phyloP scores from a whole-genome alignment of 768 basidiomycete species.

The Nevesoporus exiguus region DNA sequence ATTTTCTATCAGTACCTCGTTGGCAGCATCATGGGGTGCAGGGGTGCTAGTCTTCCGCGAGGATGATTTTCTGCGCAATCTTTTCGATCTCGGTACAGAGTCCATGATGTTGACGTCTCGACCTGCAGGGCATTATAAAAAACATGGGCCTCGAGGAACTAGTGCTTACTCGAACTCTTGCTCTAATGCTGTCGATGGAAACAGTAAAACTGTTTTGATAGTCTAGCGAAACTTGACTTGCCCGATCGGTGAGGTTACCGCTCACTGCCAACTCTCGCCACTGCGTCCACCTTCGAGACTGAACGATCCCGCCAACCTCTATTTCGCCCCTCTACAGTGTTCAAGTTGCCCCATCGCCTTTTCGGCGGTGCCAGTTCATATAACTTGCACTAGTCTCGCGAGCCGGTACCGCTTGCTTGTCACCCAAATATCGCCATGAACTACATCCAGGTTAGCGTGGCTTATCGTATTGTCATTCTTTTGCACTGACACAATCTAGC shows the following conservation, averaged over 20 bases:
- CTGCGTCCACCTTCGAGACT: background rate
- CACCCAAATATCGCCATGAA: constrained; percentile 38
- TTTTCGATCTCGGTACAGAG: constrained; percentile 48
- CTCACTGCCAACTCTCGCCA: background rate
- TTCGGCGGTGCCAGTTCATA: constrained; percentile 2
- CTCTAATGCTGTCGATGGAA: background rate
- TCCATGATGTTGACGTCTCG: constrained; percentile 33
- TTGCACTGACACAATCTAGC: constrained; percentile 38
- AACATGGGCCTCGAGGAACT: background rate
- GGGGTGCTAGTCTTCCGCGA: constrained; percentile 16
- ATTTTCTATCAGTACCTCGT: constrained; percentile 28
- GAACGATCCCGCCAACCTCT: background rate
- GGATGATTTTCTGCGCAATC: constrained; percentile 49
- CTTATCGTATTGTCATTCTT: background rate
- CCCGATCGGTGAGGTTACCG: constrained; percentile 16
- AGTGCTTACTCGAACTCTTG: background rate
- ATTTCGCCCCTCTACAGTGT: background rate
- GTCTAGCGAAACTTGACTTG: constrained; percentile 3
- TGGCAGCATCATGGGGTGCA: background rate
- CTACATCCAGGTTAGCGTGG: constrained; percentile 50
- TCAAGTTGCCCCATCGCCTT: background rate
- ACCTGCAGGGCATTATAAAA: background rate
- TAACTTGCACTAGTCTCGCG: constrained; percentile 3
- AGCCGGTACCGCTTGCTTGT: background rate
- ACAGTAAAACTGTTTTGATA: constrained; percentile 1